phyloP scores from a whole-genome alignment of 2,329 filamentous ascomycete species.

The Clathrospora elynae region DNA sequence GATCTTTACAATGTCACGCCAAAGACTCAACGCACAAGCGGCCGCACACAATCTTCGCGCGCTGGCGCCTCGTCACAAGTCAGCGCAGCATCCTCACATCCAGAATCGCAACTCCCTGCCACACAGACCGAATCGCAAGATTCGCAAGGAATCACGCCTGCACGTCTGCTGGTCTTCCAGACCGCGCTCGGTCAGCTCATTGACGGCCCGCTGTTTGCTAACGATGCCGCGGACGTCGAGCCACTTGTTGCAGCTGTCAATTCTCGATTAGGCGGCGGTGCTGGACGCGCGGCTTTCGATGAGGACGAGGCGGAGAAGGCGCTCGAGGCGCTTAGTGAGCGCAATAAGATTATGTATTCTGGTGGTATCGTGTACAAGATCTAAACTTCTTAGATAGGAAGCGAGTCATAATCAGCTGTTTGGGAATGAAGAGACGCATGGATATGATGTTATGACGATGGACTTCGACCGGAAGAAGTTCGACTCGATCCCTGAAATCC shows the following conservation, averaged over 20 bases:
- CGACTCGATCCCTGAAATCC: no score
- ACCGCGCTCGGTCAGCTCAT: slow-evolving; percentile 81
- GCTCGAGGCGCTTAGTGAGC: slow-evolving; percentile 76
- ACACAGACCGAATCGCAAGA: slow-evolving; percentile 55
- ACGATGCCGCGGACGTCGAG: slow-evolving; percentile 79
- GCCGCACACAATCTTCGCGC: slow-evolving; percentile 39
- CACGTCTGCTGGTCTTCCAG: slow-evolving; percentile 76
- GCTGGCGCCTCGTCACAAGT: slow-evolving; percentile 58
- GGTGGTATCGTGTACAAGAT: slow-evolving; percentile 58
- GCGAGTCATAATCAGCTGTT: no score
- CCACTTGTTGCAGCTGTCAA: slow-evolving; percentile 82
- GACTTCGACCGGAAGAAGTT: no score
- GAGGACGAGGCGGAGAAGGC: slow-evolving; percentile 76
- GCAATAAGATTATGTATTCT: slow-evolving; percentile 82
- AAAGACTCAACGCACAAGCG: slow-evolving; percentile 52
- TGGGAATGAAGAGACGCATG: no score
- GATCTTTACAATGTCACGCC: slow-evolving; percentile 61
- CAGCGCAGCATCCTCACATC: slow-evolving; percentile 80
- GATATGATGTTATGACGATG: no score
- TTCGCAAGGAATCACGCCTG: slow-evolving; percentile 60
- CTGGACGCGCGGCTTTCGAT: slow-evolving; percentile 66
- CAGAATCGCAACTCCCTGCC: slow-evolving; percentile 70
- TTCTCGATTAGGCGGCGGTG: slow-evolving; percentile 64
- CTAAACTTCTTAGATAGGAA: no score
- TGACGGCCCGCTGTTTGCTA: slow-evolving; percentile 79